phyloP scores from a whole-genome alignment of 805 yeast genomes.

The Candida rishiriensis region DNA sequence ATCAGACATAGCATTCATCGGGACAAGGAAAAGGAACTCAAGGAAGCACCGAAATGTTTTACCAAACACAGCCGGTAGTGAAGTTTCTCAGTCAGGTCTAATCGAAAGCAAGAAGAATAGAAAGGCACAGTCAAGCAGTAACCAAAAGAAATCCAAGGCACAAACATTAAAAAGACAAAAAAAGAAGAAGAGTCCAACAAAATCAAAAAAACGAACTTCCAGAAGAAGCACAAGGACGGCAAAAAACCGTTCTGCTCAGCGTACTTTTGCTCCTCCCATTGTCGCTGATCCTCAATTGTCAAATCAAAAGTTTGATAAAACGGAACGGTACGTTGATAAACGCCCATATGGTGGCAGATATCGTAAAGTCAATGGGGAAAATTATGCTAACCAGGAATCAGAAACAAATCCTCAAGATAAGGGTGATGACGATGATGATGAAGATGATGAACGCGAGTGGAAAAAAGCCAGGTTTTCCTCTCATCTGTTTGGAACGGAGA shows the following conservation, averaged over 20 bases:
- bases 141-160: neutral
- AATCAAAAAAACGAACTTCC: too few species aligned
- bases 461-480: slow-evolving; percentile 15
- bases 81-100: too few species aligned
- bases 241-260: too few species aligned
- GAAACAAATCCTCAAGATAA: too few species aligned
- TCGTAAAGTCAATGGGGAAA: neutral
- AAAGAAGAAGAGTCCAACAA: too few species aligned
- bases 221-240: too few species aligned
- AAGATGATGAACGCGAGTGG: neutral
- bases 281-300: too few species aligned
- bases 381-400: neutral
- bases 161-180: too few species aligned
- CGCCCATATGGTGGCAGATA: too few species aligned
- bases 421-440: neutral
- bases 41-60: neutral
- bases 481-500: slow-evolving; percentile 8
- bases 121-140: neutral
- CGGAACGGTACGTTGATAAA: too few species aligned
- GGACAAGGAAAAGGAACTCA: neutral
- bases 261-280: too few species aligned
- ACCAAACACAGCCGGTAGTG: neutral
- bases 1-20: neutral
- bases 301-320: too few species aligned
- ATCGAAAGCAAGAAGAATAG: neutral